Base-by-base conservation (phyloP, 163 green algal species). In the Volvox carteri region DNA sequence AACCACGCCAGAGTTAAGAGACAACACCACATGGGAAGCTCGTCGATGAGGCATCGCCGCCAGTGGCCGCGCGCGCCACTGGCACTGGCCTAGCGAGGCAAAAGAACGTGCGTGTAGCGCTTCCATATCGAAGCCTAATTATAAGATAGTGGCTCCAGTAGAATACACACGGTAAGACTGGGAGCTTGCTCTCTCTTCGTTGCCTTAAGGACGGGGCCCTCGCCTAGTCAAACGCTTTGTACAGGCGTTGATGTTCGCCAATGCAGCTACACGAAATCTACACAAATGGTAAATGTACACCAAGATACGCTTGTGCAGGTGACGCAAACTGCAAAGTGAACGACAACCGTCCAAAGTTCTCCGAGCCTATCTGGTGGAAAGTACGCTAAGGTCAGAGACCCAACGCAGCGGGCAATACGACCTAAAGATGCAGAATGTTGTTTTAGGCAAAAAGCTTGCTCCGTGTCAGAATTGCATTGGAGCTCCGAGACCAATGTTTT, bases 101-200 rank as follows among this genome's bases (percentile, higher is more conserved):
- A 72, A 35, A 35, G 19, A 37, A 37, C 35, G 67, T 4, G 30
- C 30, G 35, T 35, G 67, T 12, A 76, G 33, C 8, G 35, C 67
- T 12, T 76, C 67, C 67, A 76, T 76, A n/a, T n/a, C n/a, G n/a
- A n/a, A n/a, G n/a, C n/a, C n/a, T n/a, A 28, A 18, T 41, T 74
- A 74, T 9, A 33, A 18, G 3, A 3, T 41, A 74, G 54, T 65
- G 54, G 25, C 28, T 7, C 54, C 54, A 11, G 54, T 65, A 65
- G 54, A 30, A 30, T 19, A 65, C 25, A 65, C 28, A 65, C 19
- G 54, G 25, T 65, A 4, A 65, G 54, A 65, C 54, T 19, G 28
- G 54, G 7, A 23, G 54, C 54, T 4, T 19, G 19, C 54, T 23
- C 28, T 65, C 54, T 65, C 19, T 65, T 65, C 28, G 28, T 5